A percentile compares a stretch with the other conserved stretches of the same genome.
These are phyloP conservation scores for Nannizziopsis barbatae DNA, from an alignment of 2,329 filamentous ascomycete genomes.

Conservation along the genomic window DNA sequence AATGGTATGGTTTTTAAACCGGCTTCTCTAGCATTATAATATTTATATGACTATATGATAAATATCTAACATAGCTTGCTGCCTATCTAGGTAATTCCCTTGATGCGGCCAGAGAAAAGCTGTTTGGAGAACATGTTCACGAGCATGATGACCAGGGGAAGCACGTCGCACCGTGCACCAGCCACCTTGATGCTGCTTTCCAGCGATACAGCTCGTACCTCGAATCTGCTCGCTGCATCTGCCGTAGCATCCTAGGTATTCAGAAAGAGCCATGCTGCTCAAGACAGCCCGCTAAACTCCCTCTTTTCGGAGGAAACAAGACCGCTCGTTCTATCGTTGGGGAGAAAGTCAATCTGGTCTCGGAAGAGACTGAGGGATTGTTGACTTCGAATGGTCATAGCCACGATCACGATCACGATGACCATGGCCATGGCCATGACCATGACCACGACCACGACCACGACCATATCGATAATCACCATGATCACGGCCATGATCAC, in stretches of 20 bases:
- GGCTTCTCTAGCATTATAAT: not conserved
- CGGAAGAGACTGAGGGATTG: conserved; percentile 6
- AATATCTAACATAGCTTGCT: too few relatives aligned
- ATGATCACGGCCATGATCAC: conserved; percentile 3
- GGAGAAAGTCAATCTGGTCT: conserved; percentile 4
- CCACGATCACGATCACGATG: conserved; percentile 7
- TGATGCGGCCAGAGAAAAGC: not conserved
- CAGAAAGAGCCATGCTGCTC: conserved; percentile 7
- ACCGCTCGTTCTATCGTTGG: not conserved
- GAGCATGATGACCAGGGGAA: conserved; percentile 17
- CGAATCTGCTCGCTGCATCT: conserved; percentile 21
- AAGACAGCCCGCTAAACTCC: conserved; percentile 4
- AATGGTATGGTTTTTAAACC: not conserved
- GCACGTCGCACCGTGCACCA: conserved; percentile 17
- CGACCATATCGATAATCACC: not conserved
- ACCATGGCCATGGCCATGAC: conserved; percentile 1
- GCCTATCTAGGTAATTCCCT: not conserved
- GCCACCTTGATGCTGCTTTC: conserved; percentile 19
- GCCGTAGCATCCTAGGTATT: conserved; percentile 17
- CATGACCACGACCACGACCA: not conserved
- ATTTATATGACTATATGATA: not conserved
- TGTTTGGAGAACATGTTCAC: conserved; percentile 13
- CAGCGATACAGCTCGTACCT: conserved; percentile 21
- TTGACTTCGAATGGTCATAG: conserved; percentile 1
- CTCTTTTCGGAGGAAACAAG: conserved; percentile 4